Percentiles rank a stretch among this genome's conserved stretches.
Conservation (phyloP, 345 rosid genomes). For the Arabis alpina region DNA sequence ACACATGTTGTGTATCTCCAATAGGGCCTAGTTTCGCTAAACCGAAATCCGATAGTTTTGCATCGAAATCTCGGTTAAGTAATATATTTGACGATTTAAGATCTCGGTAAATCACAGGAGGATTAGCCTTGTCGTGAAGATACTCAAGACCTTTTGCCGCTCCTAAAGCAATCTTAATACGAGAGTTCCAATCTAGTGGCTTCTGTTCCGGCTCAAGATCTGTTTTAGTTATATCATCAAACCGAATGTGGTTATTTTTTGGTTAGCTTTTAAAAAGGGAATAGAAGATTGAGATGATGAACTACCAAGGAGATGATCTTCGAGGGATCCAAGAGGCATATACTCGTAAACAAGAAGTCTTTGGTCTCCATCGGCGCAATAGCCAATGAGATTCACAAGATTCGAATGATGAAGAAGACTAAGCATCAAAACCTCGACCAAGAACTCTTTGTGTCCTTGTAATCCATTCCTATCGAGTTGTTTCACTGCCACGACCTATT, state of each 20-base stretch:
- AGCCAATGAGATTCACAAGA: constrained; percentile 88
- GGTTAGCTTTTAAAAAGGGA: background rate
- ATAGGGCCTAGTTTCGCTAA: constrained; percentile 78
- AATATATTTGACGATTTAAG: constrained; percentile 83
- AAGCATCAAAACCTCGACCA: constrained; percentile 90
- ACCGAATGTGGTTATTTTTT: constrained; percentile 4
- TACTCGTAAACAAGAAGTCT: constrained; percentile 91
- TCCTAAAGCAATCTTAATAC: constrained; percentile 80
- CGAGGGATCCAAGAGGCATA: constrained; percentile 86
- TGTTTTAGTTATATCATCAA: constrained; percentile 35
- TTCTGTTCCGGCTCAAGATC: constrained; percentile 56
- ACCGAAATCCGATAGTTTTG: constrained; percentile 83
- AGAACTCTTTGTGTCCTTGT: constrained; percentile 88
- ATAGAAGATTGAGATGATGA: constrained; percentile 7
- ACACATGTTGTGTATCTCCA: constrained; percentile 69
- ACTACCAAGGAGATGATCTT: constrained; percentile 85
- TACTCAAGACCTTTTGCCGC: constrained; percentile 83
- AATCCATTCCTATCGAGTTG: constrained; percentile 90
- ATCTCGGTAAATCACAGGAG: constrained; percentile 84
- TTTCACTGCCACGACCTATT: constrained; percentile 88
- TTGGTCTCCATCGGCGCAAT: constrained; percentile 92
- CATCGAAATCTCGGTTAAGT: constrained; percentile 52
- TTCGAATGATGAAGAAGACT: constrained; percentile 88
- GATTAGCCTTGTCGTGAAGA: constrained; percentile 73
- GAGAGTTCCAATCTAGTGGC: constrained; percentile 69